These are phyloP conservation scores for Daldinia vernicosa DNA, from an alignment of 495 filamentous ascomycete species.

Conservation along the genomic window DNA sequence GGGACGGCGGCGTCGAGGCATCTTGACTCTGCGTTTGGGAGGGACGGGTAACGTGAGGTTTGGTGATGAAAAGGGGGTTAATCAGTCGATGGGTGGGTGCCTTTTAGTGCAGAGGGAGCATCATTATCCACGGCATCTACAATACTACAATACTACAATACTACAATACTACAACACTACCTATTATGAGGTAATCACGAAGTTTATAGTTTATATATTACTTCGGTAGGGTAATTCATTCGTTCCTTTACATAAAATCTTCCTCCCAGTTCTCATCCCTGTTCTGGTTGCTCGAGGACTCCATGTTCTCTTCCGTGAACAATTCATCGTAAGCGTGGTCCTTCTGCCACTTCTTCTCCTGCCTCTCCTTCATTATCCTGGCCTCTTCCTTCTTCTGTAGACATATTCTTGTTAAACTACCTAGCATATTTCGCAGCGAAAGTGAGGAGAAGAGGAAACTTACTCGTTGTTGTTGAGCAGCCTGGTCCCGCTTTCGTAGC, in stretches of 20 bases:
- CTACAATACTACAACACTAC: too few species aligned
- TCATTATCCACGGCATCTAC: background rate
- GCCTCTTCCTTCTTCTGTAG: constrained; percentile 81
- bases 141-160: too few species aligned
- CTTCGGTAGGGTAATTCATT: constrained; percentile 16
- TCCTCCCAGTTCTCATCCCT: constrained; percentile 69
- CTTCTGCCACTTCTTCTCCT: constrained; percentile 90
- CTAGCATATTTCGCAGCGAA: background rate
- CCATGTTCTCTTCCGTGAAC: constrained; percentile 73
- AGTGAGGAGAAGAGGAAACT: constrained; percentile 37
- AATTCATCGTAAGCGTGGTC: constrained; percentile 95
- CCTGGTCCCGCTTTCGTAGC: constrained; percentile 74
- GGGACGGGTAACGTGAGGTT: constrained; percentile 23
- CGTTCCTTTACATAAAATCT: constrained; percentile 71
- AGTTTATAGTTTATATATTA: constrained; percentile 1
- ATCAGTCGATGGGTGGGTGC: background rate
- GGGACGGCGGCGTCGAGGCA: constrained; percentile 52
- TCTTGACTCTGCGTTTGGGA: constrained; percentile 58
- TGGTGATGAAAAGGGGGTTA: background rate
- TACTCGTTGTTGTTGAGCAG: constrained; percentile 70
- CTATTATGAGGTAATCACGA: background rate
- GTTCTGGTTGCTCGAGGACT: constrained; percentile 72
- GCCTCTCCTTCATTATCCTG: constrained; percentile 76
- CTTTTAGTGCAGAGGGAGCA: constrained; percentile 5
- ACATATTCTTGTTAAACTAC: constrained; percentile 5